phyloP scores from a whole-genome alignment of 2,329 filamentous ascomycete genomes.

The Seiridium cupressi region DNA sequence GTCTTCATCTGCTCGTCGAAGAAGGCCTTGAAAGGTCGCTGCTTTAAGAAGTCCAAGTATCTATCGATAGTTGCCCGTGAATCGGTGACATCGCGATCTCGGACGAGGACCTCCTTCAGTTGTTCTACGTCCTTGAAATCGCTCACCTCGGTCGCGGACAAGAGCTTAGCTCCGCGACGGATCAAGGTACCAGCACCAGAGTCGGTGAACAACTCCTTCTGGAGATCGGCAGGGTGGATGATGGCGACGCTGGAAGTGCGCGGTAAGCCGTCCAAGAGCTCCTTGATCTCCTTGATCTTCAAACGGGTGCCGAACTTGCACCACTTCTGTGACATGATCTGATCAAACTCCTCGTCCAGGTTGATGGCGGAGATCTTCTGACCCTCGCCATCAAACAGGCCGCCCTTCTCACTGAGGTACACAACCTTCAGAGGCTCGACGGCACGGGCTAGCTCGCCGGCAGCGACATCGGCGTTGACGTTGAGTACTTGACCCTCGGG shows the following conservation, averaged over 20 bases:
- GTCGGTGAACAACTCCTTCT: slow-evolving; percentile 96
- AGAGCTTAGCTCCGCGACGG: slow-evolving; percentile 85
- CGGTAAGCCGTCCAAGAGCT: slow-evolving; percentile 83
- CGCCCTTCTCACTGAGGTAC: slow-evolving; percentile 97
- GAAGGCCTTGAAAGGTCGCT: slow-evolving; percentile 85
- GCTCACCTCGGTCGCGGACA: slow-evolving; percentile 66
- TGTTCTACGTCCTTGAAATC: slow-evolving; percentile 75
- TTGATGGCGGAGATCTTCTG: slow-evolving; percentile 98
- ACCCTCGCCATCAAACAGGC: slow-evolving; percentile 87
- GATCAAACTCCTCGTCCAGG: slow-evolving; percentile 91
- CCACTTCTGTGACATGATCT: slow-evolving; percentile 92
- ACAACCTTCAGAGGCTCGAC: slow-evolving; percentile 96
- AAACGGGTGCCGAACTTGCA: slow-evolving; percentile 90
- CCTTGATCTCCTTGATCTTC: slow-evolving; percentile 98
- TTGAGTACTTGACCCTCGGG: slow-evolving; percentile 90
- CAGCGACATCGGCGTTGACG: slow-evolving; percentile 96
- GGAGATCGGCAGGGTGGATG: slow-evolving; percentile 91
- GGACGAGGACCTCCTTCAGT: slow-evolving; percentile 78
- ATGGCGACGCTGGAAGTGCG: slow-evolving; percentile 94
- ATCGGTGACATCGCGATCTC: slow-evolving; percentile 79
- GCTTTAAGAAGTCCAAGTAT: slow-evolving; percentile 76
- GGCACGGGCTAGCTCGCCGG: slow-evolving; percentile 84
- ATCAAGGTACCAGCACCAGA: slow-evolving; percentile 93
- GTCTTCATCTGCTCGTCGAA: slow-evolving; percentile 94
- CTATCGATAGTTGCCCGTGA: slow-evolving; percentile 81